These are phyloP conservation scores for Microdochium bolleyi DNA, from an alignment of 2,329 filamentous ascomycete species.

Conservation along the genomic window DNA sequence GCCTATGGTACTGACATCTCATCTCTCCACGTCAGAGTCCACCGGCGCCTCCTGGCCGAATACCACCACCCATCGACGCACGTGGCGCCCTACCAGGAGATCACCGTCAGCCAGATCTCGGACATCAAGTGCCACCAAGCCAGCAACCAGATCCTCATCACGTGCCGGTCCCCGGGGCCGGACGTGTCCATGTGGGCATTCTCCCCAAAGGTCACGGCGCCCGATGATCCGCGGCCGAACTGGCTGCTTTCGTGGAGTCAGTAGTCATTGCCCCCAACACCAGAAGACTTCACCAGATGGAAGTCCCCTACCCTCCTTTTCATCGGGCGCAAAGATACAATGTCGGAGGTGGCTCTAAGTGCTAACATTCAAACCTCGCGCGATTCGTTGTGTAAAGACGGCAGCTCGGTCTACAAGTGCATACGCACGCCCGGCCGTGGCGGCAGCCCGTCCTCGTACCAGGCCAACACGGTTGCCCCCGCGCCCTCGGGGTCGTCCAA, in stretches of 20 bases:
- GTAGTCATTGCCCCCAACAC: slow-evolving; percentile 1
- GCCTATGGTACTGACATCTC: too few relatives aligned
- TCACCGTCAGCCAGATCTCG: slow-evolving; percentile 30
- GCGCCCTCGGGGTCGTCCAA: slow-evolving; percentile 30
- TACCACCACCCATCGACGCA: slow-evolving; percentile 5
- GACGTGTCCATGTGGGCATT: slow-evolving; percentile 28
- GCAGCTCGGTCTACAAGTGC: slow-evolving; percentile 1
- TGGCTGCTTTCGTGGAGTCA: slow-evolving; percentile 25
- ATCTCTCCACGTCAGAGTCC: slow-evolving; percentile 7
- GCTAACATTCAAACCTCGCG: neutral
- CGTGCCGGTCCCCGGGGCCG: slow-evolving; percentile 25
- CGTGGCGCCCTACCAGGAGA: slow-evolving; percentile 17
- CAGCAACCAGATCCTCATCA: slow-evolving; percentile 32
- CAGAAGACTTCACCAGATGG: neutral
- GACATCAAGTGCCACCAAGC: slow-evolving; percentile 38
- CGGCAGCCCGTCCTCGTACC: slow-evolving; percentile 21
- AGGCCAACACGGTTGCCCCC: slow-evolving; percentile 24
- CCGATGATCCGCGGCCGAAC: slow-evolving; percentile 17
- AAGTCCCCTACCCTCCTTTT: too few relatives aligned
- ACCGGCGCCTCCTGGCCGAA: slow-evolving; percentile 10
- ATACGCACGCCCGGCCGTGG: slow-evolving; percentile 5
- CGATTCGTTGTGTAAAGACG: neutral
- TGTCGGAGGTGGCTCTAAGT: neutral
- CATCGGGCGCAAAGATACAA: too few relatives aligned
- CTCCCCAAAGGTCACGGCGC: slow-evolving; percentile 21